These are phyloP conservation scores for sunflower (Helianthus annuus) DNA, from an alignment of 129 eudicot genomes.

Conservation along the genomic window DNA sequence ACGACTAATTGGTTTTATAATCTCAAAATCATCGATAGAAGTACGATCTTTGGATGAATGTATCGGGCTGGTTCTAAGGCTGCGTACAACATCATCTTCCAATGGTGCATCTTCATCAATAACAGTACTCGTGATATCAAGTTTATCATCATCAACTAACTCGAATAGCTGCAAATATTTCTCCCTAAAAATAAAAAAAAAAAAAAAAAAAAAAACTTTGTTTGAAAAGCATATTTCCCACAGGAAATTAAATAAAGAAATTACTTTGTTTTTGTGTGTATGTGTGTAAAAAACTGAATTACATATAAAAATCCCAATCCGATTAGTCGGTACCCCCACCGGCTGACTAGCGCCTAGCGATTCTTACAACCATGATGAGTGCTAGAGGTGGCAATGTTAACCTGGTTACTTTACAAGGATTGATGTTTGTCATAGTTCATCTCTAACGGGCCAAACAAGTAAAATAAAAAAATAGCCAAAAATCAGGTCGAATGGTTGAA, in stretches of 20 bases:
- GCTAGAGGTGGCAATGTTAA: background rate
- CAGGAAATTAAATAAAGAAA: background rate
- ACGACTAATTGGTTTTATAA: slow-evolving; percentile 96
- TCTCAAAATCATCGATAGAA: slow-evolving; percentile 96
- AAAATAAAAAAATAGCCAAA: background rate
- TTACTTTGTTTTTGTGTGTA: background rate
- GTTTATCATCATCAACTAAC: slow-evolving; percentile 82
- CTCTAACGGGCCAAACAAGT: background rate
- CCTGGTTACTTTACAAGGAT: background rate
- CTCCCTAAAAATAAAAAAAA: slow-evolving; percentile 54
- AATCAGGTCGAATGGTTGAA: background rate
- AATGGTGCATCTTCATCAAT: slow-evolving; percentile 97
- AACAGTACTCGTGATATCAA: slow-evolving; percentile 75
- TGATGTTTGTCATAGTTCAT: background rate
- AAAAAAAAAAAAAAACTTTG: background rate
- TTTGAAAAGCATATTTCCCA: slow-evolving; percentile 14
- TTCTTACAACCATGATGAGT: background rate
- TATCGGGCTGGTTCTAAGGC: slow-evolving; percentile 91
- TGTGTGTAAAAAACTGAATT: background rate
- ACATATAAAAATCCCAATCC: too few relatives aligned
- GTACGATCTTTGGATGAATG: slow-evolving; percentile 90
- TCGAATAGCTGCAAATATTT: slow-evolving; percentile 89
- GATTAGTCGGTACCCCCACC: too few relatives aligned
- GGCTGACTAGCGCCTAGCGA: too few relatives aligned
- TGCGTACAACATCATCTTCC: slow-evolving; percentile 93